Evolutionary conservation across 176 grass and related monocot genomes (phyloP).

Genomic region (Oryza meyeriana): DNA sequence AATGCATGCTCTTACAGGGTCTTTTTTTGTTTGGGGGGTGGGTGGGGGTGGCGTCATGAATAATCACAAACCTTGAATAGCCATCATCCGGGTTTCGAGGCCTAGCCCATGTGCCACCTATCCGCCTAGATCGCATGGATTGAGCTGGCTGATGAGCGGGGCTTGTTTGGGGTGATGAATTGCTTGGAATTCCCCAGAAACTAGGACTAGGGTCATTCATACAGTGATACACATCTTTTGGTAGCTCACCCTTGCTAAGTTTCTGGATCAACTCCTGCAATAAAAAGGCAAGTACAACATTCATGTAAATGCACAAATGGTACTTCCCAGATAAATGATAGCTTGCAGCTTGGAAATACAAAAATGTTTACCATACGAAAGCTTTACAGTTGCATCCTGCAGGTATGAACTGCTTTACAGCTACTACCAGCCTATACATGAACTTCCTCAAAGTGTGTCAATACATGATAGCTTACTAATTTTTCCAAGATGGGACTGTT

Average conservation of each 20-base stretch:
- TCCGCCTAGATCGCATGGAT: conserved; percentile 71
- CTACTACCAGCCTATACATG: no score
- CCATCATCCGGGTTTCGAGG: conserved; percentile 81
- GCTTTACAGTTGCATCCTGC: neutral
- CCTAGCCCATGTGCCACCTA: conserved; percentile 73
- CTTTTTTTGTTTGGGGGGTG: no score
- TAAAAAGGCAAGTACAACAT: conserved; percentile 15
- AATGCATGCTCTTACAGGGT: no score
- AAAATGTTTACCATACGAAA: neutral
- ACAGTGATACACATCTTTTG: conserved; percentile 76
- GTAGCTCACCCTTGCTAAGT: conserved; percentile 70
- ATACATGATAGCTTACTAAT: no score
- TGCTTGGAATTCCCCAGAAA: conserved; percentile 50
- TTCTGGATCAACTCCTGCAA: conserved; percentile 83
- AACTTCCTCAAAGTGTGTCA: no score
- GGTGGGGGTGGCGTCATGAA: no score
- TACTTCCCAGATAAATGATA: neutral
- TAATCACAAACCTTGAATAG: conserved; percentile 70
- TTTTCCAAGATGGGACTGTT: no score
- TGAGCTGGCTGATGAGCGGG: conserved; percentile 54
- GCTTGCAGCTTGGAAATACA: neutral
- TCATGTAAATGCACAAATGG: conserved; percentile 1
- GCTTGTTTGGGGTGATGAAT: conserved; percentile 41
- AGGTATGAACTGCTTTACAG: neutral
- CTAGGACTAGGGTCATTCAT: conserved; percentile 82